Evolutionary conservation across 2,329 filamentous ascomycete genomes (phyloP), one percentile per base, ranked within the genome.

Genomic region (Fusarium torreyae): DNA sequence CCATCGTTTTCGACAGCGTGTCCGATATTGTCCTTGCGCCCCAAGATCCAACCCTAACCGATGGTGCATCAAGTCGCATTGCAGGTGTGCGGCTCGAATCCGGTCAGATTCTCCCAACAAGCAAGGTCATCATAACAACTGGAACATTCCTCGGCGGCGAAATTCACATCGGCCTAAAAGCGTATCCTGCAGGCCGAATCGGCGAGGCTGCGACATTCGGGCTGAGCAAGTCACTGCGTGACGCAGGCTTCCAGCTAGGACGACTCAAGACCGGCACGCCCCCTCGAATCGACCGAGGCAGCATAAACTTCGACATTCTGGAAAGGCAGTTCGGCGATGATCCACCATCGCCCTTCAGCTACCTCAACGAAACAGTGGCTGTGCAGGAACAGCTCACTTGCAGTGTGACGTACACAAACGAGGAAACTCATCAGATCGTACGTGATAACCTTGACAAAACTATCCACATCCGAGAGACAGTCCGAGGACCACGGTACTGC

Each of bases 221-320:
- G 0, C 82, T 99, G 57, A 98, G 94, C 84, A 96, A 94, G 77
- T 98, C 94, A 6, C 84, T 99, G 42, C 88, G 87, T 63, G 92
- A 95, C 53, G 94, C 95, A 3, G 96, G 96, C 2, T 98, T 99
- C 77, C 87, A 92, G 73, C 83, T 99, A 17, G 96, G 96, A 28
- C 89, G 96, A 63, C 81, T 99, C 53, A 99, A 99, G 86, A 99
- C 96, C 0, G 96, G 96, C 15, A 99, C 96, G 7, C 96, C 96
- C 9, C 96, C 96, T 22, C 89, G 96, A 26, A 84, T 99, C 57
- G 92, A 94, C 72, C 89, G 88, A 67, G 89, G 89, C 57, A 93
- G 92, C 38, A 98, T 99, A 77, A 87, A 98, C 72, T 98, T 92
- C 77, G 81, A 85, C 3, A 79, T 84, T 0, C 83, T 98, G 6